phyloP scores from a whole-genome alignment of 2,329 filamentous ascomycete genomes.

The Aspergillus felis region DNA sequence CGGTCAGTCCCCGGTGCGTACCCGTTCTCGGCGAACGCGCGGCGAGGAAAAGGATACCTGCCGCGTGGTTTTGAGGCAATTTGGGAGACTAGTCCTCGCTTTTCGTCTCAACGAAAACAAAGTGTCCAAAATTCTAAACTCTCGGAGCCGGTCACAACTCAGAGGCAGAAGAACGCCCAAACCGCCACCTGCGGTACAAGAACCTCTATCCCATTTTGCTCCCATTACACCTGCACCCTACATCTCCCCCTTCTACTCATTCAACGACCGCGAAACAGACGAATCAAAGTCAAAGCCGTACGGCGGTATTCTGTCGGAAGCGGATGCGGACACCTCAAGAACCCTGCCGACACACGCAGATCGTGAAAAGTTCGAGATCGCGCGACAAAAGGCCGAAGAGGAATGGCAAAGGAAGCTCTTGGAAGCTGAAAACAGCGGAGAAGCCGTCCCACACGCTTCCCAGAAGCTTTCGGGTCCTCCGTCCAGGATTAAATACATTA shows the following conservation, averaged over 20 bases:
- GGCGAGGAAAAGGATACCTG: conserved; percentile 39
- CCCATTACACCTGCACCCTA: conserved; percentile 61
- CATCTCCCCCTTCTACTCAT: conserved; percentile 78
- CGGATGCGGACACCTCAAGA: conserved; percentile 84
- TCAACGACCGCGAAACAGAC: conserved; percentile 83
- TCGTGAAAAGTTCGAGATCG: conserved; percentile 80
- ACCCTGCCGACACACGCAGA: conserved; percentile 79
- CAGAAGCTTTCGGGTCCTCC: conserved; percentile 79
- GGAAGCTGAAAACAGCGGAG: conserved; percentile 60
- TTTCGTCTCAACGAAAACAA: conserved; percentile 57
- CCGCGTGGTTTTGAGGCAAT: conserved; percentile 38
- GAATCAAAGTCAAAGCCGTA: conserved; percentile 92
- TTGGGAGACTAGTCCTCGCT: conserved; percentile 53
- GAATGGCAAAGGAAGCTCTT: conserved; percentile 73
- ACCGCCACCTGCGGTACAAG: conserved; percentile 36
- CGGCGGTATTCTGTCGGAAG: conserved; percentile 84
- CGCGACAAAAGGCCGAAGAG: conserved; percentile 85
- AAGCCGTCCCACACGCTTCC: conserved; percentile 59
- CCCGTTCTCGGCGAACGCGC: conserved; percentile 57
- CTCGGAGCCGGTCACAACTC: conserved; percentile 56
- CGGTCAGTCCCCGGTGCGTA: conserved; percentile 26
- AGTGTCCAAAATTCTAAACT: conserved; percentile 58
- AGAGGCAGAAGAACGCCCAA: conserved; percentile 46
- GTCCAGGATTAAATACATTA: conserved; percentile 97
- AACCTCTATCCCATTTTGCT: conserved; percentile 54